Evolutionary conservation across 2,329 filamentous ascomycete species (phyloP), one percentile per base, ranked within the genome.

Genomic region (Lachnellula arida): DNA sequence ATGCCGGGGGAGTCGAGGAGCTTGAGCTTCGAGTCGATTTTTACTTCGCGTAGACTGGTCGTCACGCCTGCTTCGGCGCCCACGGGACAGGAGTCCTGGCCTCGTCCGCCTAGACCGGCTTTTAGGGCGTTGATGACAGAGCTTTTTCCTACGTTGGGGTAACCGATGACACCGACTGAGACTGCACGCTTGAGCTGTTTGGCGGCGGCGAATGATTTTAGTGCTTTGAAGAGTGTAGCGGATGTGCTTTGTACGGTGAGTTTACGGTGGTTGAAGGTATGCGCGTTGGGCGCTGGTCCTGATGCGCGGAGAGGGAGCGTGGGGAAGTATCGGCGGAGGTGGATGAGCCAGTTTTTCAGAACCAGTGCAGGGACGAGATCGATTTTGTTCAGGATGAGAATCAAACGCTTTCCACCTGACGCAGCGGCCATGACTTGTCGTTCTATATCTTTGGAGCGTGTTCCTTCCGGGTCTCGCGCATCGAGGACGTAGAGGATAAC

Each of bases 91-190:
- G 28, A 32, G 28, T 44, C 90, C 88, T 39, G 82, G 62, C 79
- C 78, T 67, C 82, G 85, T 55, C 85, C 81, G 62, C 87, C 84
- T 64, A 96, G 78, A 39, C 90, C 84, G 39, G 88, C 85, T 19
- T 91, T 87, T 54, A 97, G 84, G 15, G 91, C 89, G 72, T 97
- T 97, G 80, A 97, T 96, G 67, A 97, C 91, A 50, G 91, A 96
- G 28, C 91, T 96, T 78, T 97, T 97, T 70, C 92, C 92, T 57
- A 96, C 92, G 71, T 97, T 97, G 66, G 92, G 92, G 72, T 96
- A 97, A 28, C 92, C 92, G 65, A 97, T 95, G 60, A 97, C 89
- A 62, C 92, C 92, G 58, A 97, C 92, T 19, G 89, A 92, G 66
- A 96, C 85, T 52, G 91, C 87, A 54, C 92, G 87, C 79, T 96